Base-by-base conservation (phyloP, 805 yeast genomes). In the Saccharomyces mikatae region DNA sequence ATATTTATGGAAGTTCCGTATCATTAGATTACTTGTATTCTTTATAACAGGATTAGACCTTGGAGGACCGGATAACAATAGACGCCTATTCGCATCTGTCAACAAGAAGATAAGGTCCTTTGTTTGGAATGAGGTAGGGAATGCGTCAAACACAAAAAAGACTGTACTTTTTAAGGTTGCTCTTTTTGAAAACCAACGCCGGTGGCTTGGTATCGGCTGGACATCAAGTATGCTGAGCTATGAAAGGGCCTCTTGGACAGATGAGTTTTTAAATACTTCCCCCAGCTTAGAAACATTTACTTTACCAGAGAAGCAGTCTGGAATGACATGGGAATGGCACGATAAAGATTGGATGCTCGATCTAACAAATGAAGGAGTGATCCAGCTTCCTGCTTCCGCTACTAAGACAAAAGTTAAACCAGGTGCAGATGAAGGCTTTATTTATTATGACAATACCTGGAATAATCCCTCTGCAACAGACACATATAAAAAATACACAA, bases 191-290 rank as follows among this genome's bases (percentile, higher is more conserved):
- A 92, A 92, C 69, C 98, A 92, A 74, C 82, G 99, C 66, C 83
- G 95, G 63, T 92, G 99, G 99, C 76, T 92, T 44, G 98, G 97
- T 13, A 88, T 92, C 62, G 99, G 99, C 11, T 92, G 99, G 99
- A 92, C 98, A 0, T 77, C 95, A 14, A 90, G 90, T 65, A 76
- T 94, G 67, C 77, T 94, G 58, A 85, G 95, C 50, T 92, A 92
- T 67, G 99, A 92, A 72, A 80, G 99, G 66, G 84, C 96, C 0
- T 86, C 98, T 3, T 92, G 98, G 97, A 91, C 98, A 0, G 99
- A 92, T 68, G 97, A 91, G 69, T 91, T 90, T 65, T 75, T 90
- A 58, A 92, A 91, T 69, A 96, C 90, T 67, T 80, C 89, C 1
- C 82, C 86, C 5, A 76, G 90, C 8, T 84, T 91, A 21, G 94